Percentiles rank a stretch among this genome's conserved stretches.
phyloP scores from a whole-genome alignment of 768 basidiomycete species.

The Hygrophoropsis aurantiaca region DNA sequence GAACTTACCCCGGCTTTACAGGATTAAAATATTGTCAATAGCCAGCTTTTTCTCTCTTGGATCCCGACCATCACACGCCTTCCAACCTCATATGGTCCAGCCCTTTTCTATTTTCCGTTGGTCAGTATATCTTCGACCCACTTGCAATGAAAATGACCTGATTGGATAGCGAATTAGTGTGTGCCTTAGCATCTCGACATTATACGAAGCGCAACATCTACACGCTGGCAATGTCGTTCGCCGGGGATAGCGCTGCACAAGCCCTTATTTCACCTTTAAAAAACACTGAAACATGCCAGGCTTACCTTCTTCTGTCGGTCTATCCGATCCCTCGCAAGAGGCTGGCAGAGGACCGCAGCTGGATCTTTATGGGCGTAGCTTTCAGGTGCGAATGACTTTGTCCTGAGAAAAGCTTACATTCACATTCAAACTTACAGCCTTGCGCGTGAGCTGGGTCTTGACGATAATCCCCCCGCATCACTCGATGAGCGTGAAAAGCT shows the following conservation, averaged over 20 bases:
- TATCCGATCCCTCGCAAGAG: conserved; percentile 62
- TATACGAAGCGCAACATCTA: conserved; percentile 57
- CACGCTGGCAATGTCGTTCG: conserved; percentile 58
- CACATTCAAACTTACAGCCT: conserved; percentile 42
- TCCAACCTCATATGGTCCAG: conserved; percentile 50
- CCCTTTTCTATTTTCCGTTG: conserved; percentile 61
- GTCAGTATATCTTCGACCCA: conserved; percentile 35
- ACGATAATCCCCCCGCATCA: conserved; percentile 46
- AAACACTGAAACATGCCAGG: conserved; percentile 78
- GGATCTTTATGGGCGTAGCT: conserved; percentile 72
- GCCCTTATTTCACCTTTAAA: conserved; percentile 60
- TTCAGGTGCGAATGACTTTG: conserved; percentile 43
- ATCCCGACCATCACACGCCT: conserved; percentile 56
- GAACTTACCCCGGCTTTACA: conserved; percentile 14
- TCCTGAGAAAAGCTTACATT: neutral
- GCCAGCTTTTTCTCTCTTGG: conserved; percentile 60
- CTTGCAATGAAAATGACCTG: neutral
- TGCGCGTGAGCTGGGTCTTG: conserved; percentile 69
- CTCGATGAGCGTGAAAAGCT: conserved; percentile 64
- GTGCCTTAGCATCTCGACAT: conserved; percentile 68
- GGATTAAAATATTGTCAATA: conserved; percentile 28
- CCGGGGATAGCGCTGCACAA: conserved; percentile 58
- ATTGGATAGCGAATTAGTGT: conserved; percentile 43
- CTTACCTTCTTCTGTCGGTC: conserved; percentile 66
- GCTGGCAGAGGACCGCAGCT: conserved; percentile 72